Evolutionary conservation across 2,329 filamentous ascomycete genomes (phyloP).

Genomic region (Fusarium cyanostomum): DNA sequence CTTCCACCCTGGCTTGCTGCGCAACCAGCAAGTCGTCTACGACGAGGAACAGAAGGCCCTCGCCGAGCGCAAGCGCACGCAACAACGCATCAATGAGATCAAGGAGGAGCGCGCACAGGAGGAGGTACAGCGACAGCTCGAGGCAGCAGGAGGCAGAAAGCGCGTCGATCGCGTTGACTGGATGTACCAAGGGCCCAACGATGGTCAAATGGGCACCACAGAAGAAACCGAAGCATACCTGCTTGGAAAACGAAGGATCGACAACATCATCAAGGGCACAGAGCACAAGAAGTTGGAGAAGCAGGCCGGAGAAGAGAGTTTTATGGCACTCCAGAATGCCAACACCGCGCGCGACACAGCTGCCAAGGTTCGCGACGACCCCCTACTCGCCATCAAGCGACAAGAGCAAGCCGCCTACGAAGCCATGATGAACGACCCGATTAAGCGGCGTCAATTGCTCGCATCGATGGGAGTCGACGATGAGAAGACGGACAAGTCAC

Average conservation of each 20-base stretch:
- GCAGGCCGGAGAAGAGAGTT: slow-evolving; percentile 67
- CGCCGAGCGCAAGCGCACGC: slow-evolving; percentile 92
- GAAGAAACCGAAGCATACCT: slow-evolving; percentile 96
- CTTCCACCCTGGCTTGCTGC: slow-evolving; percentile 91
- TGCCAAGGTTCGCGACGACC: slow-evolving; percentile 88
- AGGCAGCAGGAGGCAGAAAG: slow-evolving; percentile 85
- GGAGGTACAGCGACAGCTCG: slow-evolving; percentile 89
- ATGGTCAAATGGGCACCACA: slow-evolving; percentile 76
- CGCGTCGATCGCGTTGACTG: slow-evolving; percentile 88
- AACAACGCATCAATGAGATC: slow-evolving; percentile 90
- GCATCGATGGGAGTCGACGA: slow-evolving; percentile 68
- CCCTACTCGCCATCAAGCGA: slow-evolving; percentile 90
- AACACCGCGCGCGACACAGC: slow-evolving; percentile 83
- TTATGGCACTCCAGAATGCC: slow-evolving; percentile 72
- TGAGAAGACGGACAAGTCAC: slow-evolving; percentile 53
- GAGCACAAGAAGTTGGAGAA: slow-evolving; percentile 86
- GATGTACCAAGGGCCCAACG: slow-evolving; percentile 94
- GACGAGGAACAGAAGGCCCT: slow-evolving; percentile 92
- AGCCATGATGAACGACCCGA: slow-evolving; percentile 81
- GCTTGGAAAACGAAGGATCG: slow-evolving; percentile 90
- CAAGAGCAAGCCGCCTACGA: slow-evolving; percentile 86
- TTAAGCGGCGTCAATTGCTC: slow-evolving; percentile 73
- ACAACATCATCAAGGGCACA: slow-evolving; percentile 80
- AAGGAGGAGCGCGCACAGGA: slow-evolving; percentile 93
- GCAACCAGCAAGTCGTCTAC: slow-evolving; percentile 91